Base-by-base conservation (phyloP, 306 rosid genomes). In the Quercus parvula region DNA sequence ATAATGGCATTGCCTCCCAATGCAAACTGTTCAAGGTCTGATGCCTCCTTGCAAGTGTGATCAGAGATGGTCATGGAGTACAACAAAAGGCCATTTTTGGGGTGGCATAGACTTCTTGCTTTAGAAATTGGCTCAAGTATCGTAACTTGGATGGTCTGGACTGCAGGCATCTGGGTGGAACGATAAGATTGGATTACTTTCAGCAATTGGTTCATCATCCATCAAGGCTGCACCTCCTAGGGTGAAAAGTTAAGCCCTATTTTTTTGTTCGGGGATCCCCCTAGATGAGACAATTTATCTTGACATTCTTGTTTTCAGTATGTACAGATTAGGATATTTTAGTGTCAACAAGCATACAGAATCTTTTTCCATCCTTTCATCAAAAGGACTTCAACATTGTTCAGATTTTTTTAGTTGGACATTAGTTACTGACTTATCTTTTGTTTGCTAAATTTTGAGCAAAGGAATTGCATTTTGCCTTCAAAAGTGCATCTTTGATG, bases 301-400 rank as follows among this genome's bases (percentile, higher is more conserved):
- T 79, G 89, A 90, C 91, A 84, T 69, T 72, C 74, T 77, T 78
- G 75, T 81, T 84, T 83, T 82, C 82, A 83, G 80, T 86, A 80
- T 89, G 97, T 89, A 89, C 96, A 94, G 94, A 57, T 72, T 94
- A 90, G 97, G 88, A 83, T 89, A 88, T 89, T 89, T 77, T 90
- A 87, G 95, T 71, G 92, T 82, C 88, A 86, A 82, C 83, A 88
- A 88, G 74, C 81, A 87, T 81, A 83, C 90, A 89, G 82, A 82
- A 81, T 86, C 83, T 70, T 86, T 88, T 83, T 81, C 84, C 58
- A 27, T 85, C 77, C 78, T 86, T 28, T 71, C 79, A 59, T 33
- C 79, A 72, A 30, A 86, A 88, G 73, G 56, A 70, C 52, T 63
- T 44, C 59, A 38, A 51, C 81, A 79, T 76, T 77, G 72, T 75